Evolutionary conservation across 2,329 filamentous ascomycete genomes (phyloP).

Genomic region (Teratosphaeria zuluensis): DNA sequence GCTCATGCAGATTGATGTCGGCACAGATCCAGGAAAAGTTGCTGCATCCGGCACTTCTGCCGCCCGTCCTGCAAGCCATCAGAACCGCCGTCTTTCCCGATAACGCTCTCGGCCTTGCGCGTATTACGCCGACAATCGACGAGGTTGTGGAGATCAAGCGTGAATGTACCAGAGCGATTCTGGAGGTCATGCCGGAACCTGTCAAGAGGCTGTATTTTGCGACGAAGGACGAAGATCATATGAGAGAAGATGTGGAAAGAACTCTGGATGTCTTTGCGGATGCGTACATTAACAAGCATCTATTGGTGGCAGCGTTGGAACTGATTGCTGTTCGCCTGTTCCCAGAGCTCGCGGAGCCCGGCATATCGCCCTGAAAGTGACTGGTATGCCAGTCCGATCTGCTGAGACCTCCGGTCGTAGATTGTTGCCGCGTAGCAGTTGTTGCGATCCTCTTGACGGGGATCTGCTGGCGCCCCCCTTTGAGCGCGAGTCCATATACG

Average conservation of each 20-base stretch:
- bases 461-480: too few species aligned
- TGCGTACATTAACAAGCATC: constrained; percentile 83
- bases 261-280: constrained; percentile 65
- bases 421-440: not conserved
- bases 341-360: constrained; percentile 69
- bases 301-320: constrained; percentile 76
- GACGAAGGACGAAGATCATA: constrained; percentile 15
- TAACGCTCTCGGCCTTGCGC: constrained; percentile 60
- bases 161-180: constrained; percentile 54
- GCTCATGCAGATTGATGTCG: constrained; percentile 34
- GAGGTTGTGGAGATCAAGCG: constrained; percentile 54
- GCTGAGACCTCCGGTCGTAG: not conserved
- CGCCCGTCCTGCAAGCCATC: constrained; percentile 51
- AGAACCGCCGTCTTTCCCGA: constrained; percentile 79
- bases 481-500: too few species aligned
- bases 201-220: constrained; percentile 38
- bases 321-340: constrained; percentile 70
- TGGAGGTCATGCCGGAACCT: constrained; percentile 37
- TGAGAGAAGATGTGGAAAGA: constrained; percentile 39
- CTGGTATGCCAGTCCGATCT: not conserved
- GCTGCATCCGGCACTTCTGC: constrained; percentile 35
- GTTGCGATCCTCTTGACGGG: too few species aligned
- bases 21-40: constrained; percentile 33
- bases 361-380: not conserved
- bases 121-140: constrained; percentile 50